phyloP scores from a whole-genome alignment of 2,329 filamentous ascomycete genomes.

The Microdochium nivale region DNA sequence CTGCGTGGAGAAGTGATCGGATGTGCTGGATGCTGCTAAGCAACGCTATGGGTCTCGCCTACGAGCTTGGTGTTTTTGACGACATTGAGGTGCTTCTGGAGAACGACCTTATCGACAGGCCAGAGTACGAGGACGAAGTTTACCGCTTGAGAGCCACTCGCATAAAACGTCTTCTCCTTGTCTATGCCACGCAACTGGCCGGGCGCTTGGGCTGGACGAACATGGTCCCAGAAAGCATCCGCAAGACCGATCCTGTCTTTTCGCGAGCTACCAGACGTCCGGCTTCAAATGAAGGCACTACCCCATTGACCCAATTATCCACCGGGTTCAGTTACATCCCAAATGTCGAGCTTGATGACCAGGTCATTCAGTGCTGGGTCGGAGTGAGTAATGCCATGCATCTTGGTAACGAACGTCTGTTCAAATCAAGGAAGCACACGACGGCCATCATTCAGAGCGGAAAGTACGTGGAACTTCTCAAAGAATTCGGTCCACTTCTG shows the following conservation, averaged over 20 bases:
- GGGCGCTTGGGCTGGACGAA: conserved; percentile 87
- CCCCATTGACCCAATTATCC: conserved; percentile 50
- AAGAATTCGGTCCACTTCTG: conserved; percentile 72
- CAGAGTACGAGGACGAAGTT: conserved; percentile 64
- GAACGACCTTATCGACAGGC: conserved; percentile 48
- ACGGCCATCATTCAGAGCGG: conserved; percentile 82
- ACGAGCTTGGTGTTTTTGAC: conserved; percentile 93
- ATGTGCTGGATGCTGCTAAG: conserved; percentile 98
- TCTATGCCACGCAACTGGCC: conserved; percentile 90
- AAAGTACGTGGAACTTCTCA: conserved; percentile 71
- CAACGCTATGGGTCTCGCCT: conserved; percentile 80
- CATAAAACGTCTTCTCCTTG: conserved; percentile 76
- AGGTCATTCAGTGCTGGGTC: conserved; percentile 82
- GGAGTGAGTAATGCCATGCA: conserved; percentile 92
- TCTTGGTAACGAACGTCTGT: conserved; percentile 78
- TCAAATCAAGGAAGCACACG: conserved; percentile 79
- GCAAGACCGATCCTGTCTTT: conserved; percentile 49
- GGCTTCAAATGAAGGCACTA: conserved; percentile 45
- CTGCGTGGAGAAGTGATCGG: conserved; percentile 85
- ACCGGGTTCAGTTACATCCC: conserved; percentile 59
- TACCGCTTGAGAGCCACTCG: conserved; percentile 72
- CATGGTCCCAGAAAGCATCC: conserved; percentile 70
- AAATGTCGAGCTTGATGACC: conserved; percentile 57
- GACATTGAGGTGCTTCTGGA: conserved; percentile 66
- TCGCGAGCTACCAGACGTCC: conserved; percentile 33